Evolutionary conservation across 1,284 basidiomycete genomes (phyloP), one percentile per base, ranked within the genome.

Genomic region (Marasmius oreades): DNA sequence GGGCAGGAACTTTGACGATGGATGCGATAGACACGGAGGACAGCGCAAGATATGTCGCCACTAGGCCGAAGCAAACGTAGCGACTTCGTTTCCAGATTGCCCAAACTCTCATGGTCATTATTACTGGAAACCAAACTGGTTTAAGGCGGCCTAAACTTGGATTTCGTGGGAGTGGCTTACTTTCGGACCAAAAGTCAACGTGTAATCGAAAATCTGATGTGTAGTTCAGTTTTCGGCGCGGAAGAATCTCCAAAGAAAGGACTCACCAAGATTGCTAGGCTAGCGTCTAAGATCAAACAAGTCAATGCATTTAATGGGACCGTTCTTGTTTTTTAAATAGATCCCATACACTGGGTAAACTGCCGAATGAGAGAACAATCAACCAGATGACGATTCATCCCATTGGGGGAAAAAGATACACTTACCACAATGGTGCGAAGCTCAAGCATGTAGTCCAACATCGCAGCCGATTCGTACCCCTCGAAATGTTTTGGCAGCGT

Each of bases 371-470:
- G 28, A 31, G 28, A 31, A 14, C 4, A 28, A 31, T 31, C 28
- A 31, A 10, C 28, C 28, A 4, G 10, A 31, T 4, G 28, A 10
- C 4, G 28, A 31, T 4, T 10, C 28, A 31, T 31, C 28, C 28
- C 28, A 31, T 5, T 31, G 12, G 5, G 39, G 7, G n/a, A 2
- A 11, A 50, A 7, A 24, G 8, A 16, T 5, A 47, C 1, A 50
- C 47, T 50, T 20, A 50, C 47, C 28, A 50, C 47, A 8, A 50
- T 26, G 7, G 31, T 31, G 26, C 28, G 47, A 33, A 50, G 47
- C 31, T 26, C n/a, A 12, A 50, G 14, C 47, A 50, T 50, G n/a
- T 50, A 50, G 24, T 50, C 47, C 26, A 50, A 20, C 47, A 50
- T 28, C 5, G 23, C 28, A n/a, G 11, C n/a, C 33, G 47, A 26